Percentiles rank a stretch among this genome's conserved stretches.
Conservation (phyloP, 164 flowering plant species). For the Macadamia tetraphylla region DNA sequence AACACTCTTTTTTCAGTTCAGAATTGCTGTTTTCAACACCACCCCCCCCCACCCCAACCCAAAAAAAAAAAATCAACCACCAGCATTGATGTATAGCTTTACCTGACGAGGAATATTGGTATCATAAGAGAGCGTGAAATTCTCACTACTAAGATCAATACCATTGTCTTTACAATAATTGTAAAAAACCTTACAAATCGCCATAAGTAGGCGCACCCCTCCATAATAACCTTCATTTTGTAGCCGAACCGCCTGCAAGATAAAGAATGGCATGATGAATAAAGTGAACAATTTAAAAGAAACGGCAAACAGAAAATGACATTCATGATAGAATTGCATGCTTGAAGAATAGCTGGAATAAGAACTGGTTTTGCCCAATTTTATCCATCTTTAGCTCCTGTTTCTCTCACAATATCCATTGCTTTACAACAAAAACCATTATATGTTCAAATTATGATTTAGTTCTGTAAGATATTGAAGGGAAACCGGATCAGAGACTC, state of each 20-base stretch:
- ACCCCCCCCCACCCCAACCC: too few relatives aligned
- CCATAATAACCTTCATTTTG: constrained; percentile 89
- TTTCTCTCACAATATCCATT: too few relatives aligned
- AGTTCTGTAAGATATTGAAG: too few relatives aligned
- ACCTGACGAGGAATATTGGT: constrained; percentile 98
- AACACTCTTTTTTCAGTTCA: neutral
- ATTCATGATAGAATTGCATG: neutral
- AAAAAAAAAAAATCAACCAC: neutral
- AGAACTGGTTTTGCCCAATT: too few relatives aligned
- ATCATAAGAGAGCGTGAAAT: constrained; percentile 85
- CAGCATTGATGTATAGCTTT: neutral
- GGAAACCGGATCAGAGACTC: too few relatives aligned
- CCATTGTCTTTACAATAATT: constrained; percentile 60
- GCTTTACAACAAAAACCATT: too few relatives aligned
- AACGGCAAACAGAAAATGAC: neutral
- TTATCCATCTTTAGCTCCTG: too few relatives aligned
- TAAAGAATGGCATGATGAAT: neutral
- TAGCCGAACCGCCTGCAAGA: constrained; percentile 60
- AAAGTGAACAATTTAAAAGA: neutral
- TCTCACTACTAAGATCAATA: constrained; percentile 47
- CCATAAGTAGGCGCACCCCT: constrained; percentile 92
- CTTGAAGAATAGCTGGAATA: too few relatives aligned
- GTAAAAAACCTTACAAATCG: constrained; percentile 70
- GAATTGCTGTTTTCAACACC: too few relatives aligned
- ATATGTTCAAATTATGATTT: too few relatives aligned